phyloP scores from a whole-genome alignment of 2,329 filamentous ascomycete genomes.

The Colletotrichum sp. region DNA sequence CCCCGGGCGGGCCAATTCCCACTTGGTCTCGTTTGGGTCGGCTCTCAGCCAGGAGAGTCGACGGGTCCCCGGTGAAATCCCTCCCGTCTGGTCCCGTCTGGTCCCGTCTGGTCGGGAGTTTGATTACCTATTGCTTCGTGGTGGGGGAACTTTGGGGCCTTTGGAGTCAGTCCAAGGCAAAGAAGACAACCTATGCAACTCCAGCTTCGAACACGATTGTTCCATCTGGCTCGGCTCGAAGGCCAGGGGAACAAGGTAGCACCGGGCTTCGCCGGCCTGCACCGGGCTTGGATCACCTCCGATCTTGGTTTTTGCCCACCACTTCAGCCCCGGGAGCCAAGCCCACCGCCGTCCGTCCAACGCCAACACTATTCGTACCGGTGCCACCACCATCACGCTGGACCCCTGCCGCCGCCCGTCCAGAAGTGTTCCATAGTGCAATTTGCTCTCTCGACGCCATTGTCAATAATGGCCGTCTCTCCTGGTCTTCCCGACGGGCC shows the following conservation, averaged over 20 bases:
- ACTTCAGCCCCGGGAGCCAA: not conserved
- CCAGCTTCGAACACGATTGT: not conserved
- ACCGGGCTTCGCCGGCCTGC: not conserved
- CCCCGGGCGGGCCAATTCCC: constrained; percentile 16
- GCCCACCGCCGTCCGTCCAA: not conserved
- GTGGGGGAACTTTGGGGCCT: not conserved
- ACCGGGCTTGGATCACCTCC: not conserved
- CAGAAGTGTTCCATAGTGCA: not conserved
- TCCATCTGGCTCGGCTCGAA: not conserved
- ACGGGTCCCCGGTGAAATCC: not conserved
- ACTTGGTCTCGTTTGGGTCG: constrained; percentile 9
- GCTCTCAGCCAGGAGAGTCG: not conserved
- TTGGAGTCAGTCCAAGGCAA: not conserved
- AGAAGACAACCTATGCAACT: not conserved
- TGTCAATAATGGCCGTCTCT: constrained; percentile 1
- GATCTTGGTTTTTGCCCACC: not conserved
- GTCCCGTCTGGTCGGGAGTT: constrained; percentile 3
- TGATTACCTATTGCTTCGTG: constrained; percentile 7
- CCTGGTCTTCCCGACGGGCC: not conserved
- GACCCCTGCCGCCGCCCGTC: not conserved
- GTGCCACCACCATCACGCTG: not conserved
- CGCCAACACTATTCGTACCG: not conserved
- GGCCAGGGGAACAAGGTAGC: not conserved
- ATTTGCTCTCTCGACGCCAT: constrained; percentile 8
- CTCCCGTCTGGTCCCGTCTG: not conserved